Percentiles rank a stretch among this genome's conserved stretches.
Conservation (phyloP, 345 rosid genomes). For the Cardamine chenopodiifolia region DNA sequence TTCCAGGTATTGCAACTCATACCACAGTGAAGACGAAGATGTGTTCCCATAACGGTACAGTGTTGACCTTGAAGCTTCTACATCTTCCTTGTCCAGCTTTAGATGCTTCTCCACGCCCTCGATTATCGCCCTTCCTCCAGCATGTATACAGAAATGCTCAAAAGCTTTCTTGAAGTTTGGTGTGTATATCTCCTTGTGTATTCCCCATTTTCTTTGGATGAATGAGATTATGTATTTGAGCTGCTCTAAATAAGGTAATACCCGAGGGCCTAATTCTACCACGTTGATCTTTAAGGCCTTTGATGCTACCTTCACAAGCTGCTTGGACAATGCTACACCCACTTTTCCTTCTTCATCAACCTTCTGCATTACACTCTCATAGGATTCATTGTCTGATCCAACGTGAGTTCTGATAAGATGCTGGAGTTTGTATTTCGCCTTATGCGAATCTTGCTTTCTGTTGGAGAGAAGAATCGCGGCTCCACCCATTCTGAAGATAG, state of each 20-base stretch:
- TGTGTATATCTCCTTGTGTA: conserved; percentile 38
- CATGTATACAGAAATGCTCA: conserved; percentile 68
- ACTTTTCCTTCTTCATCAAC: conserved; percentile 51
- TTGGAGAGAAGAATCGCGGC: conserved; percentile 62
- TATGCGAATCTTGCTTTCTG: conserved; percentile 47
- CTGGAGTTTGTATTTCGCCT: conserved; percentile 58
- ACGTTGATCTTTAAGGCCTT: conserved; percentile 55
- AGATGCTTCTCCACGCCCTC: conserved; percentile 60
- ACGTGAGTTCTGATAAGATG: conserved; percentile 62
- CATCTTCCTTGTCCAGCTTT: conserved; percentile 58
- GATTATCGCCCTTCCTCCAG: conserved; percentile 60
- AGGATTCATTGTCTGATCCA: conserved; percentile 54
- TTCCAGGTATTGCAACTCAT: conserved; percentile 66
- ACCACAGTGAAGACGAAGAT: conserved; percentile 74
- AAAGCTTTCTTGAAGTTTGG: conserved; percentile 65
- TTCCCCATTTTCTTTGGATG: conserved; percentile 36
- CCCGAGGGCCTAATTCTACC: conserved; percentile 54
- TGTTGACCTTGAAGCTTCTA: conserved; percentile 68
- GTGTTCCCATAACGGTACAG: conserved; percentile 65
- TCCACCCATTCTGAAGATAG: conserved; percentile 65
- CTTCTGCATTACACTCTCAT: conserved; percentile 51
- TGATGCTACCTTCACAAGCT: conserved; percentile 53
- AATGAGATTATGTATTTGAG: conserved; percentile 46
- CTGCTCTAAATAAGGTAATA: conserved; percentile 60
- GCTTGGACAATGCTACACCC: conserved; percentile 59